phyloP scores from a whole-genome alignment of 495 filamentous ascomycete species.

The Daldinia grandis region DNA sequence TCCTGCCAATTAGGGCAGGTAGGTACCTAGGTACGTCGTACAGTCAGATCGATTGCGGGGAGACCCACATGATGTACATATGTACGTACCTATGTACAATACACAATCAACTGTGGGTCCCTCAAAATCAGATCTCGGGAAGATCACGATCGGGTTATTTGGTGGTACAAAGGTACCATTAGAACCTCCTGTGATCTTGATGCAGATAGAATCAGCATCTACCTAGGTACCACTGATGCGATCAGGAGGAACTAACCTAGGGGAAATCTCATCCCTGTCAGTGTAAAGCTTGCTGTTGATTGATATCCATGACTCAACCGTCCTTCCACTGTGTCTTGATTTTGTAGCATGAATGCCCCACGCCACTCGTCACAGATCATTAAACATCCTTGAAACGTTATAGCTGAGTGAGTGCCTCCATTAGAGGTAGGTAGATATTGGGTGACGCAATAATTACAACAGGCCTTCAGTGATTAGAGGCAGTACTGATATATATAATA shows the following conservation, averaged over 20 bases:
- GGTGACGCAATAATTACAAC: not conserved
- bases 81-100: too few species aligned
- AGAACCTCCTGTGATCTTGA: not conserved
- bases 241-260: not conserved
- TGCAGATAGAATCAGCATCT: not conserved
- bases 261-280: not conserved
- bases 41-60: not conserved
- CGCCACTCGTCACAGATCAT: not conserved
- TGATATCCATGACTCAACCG: not conserved
- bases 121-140: not conserved
- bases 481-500: not conserved
- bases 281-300: not conserved
- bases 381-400: not conserved
- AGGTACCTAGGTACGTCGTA: not conserved
- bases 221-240: not conserved
- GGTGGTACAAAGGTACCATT: not conserved
- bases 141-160: not conserved
- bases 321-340: not conserved
- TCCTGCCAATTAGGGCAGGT: not conserved
- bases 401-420: not conserved
- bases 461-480: not conserved
- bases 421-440: not conserved
- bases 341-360: not conserved
- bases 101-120: not conserved
- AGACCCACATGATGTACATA: not conserved